Conservation (phyloP, 371 early-diverging fungal species). For the Umbelopsis sp. region DNA sequence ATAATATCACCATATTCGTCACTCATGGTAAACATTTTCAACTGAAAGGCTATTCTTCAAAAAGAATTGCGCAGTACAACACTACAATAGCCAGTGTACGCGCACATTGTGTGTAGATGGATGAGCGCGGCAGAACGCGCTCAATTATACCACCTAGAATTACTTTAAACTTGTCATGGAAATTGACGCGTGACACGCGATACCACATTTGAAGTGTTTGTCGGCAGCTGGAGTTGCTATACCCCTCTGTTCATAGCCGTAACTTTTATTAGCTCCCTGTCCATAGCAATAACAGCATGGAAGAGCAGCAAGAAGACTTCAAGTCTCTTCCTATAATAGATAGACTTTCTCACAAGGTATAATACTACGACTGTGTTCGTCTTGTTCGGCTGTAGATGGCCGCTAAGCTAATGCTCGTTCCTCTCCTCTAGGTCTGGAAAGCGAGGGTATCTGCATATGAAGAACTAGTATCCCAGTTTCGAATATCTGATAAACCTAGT, state of each 20-base stretch:
- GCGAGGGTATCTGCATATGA: constrained; percentile 89
- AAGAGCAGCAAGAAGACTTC: constrained; percentile 69
- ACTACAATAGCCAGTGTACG: no score
- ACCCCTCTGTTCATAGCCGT: background rate
- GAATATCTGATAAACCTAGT: constrained; percentile 59
- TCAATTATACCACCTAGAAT: background rate
- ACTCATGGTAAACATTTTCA: no score
- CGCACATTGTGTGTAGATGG: background rate
- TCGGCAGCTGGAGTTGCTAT: background rate
- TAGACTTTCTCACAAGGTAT: constrained; percentile 75
- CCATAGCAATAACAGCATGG: constrained; percentile 14
- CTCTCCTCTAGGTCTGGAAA: constrained; percentile 82
- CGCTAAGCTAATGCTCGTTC: background rate
- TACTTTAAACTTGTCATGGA: constrained; percentile 9
- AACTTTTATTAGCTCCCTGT: background rate
- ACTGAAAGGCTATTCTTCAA: no score
- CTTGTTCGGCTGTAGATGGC: background rate
- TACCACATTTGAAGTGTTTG: constrained; percentile 2
- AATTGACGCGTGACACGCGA: constrained; percentile 18
- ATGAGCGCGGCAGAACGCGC: background rate
- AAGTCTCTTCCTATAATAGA: constrained; percentile 66
- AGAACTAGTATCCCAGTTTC: constrained; percentile 74
- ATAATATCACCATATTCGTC: no score
- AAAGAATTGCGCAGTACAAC: no score
- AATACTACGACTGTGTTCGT: background rate